phyloP scores from a whole-genome alignment of 2,329 filamentous ascomycete species.

The Alternaria sp. region DNA sequence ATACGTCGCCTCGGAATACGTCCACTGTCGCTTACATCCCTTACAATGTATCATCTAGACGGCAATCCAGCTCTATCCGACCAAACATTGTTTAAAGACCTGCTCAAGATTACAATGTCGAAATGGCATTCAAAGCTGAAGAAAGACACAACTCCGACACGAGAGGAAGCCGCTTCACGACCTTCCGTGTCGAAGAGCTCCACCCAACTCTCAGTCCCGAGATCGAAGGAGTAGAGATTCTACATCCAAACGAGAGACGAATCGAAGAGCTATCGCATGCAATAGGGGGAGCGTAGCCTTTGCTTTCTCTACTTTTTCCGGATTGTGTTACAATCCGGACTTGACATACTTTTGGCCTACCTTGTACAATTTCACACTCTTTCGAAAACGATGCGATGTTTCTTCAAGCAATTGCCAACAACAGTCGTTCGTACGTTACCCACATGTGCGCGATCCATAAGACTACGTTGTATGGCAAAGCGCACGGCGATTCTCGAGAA shows the following conservation, averaged over 20 bases:
- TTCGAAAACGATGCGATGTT: neutral
- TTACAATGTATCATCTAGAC: constrained; percentile 39
- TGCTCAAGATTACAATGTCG: constrained; percentile 33
- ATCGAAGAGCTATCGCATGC: neutral
- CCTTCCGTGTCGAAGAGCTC: constrained; percentile 47
- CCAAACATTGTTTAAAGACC: constrained; percentile 32
- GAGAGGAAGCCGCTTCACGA: constrained; percentile 24
- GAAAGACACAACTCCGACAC: constrained; percentile 14
- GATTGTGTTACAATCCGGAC: neutral
- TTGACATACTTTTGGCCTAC: neutral
- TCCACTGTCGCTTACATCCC: neutral
- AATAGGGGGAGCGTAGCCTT: neutral
- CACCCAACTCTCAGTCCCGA: constrained; percentile 51
- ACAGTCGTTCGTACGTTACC: neutral
- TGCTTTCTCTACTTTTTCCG: neutral
- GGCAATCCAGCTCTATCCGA: constrained; percentile 31
- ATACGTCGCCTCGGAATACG: neutral
- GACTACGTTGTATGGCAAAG: constrained; percentile 60
- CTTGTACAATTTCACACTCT: neutral
- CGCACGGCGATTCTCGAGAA: constrained; percentile 62
- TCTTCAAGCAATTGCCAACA: neutral
- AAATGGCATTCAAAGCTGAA: constrained; percentile 33
- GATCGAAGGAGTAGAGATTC: constrained; percentile 36
- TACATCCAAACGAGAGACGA: neutral
- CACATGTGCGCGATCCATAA: constrained; percentile 59